phyloP scores from a whole-genome alignment of 306 rosid genomes.

The Quercus engelmannii region DNA sequence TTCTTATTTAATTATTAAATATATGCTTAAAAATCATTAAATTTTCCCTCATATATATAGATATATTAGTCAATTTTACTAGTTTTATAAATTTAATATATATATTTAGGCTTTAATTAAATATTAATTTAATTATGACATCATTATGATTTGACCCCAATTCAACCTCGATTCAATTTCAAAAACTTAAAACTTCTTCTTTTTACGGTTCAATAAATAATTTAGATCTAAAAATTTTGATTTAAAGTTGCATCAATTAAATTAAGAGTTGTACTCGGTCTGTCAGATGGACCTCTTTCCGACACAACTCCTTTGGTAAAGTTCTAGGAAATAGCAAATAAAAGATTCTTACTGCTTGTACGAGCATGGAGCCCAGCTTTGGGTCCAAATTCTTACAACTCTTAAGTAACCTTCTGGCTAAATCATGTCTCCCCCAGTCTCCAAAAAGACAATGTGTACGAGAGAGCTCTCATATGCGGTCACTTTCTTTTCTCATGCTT shows the following conservation, averaged over 20 bases:
- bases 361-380: neutral
- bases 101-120: too few relatives aligned
- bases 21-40: too few relatives aligned
- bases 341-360: too few relatives aligned
- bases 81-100: too few relatives aligned
- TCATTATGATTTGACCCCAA: fast-evolving
- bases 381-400: neutral
- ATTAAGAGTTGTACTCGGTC: neutral
- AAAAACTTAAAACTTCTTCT: too few relatives aligned
- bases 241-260: neutral
- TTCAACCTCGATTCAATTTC: too few relatives aligned
- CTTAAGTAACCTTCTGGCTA: neutral
- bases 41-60: too few relatives aligned
- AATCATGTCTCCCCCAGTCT: neutral
- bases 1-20: too few relatives aligned
- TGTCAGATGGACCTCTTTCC: neutral
- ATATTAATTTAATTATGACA: too few relatives aligned
- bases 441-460: neutral
- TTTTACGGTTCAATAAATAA: too few relatives aligned
- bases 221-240: too few relatives aligned
- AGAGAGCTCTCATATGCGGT: neutral
- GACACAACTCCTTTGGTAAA: neutral
- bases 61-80: too few relatives aligned
- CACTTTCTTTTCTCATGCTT: neutral
- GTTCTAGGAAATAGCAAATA: neutral